Base-by-base conservation (phyloP, 805 yeast species). In the Suhomyces sp. region DNA sequence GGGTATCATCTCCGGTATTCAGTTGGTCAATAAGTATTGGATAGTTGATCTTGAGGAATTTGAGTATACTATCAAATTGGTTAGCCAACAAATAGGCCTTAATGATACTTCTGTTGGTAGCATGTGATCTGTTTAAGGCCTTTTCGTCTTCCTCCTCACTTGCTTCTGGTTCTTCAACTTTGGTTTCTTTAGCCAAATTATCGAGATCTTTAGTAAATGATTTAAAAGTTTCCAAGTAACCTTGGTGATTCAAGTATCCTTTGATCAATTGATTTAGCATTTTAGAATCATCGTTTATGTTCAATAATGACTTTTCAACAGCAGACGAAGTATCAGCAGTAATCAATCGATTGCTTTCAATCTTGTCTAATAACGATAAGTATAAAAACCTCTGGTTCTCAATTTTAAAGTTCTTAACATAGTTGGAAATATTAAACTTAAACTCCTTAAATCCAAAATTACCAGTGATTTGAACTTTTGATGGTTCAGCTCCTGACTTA, bases 401-500 rank as follows among this genome's bases (percentile, higher is more conserved):
- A 3, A 22, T 25, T 44, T 78, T 80, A 58, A 72, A 67, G 9
- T 57, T 57, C 17, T 63, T 56, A 24, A 77, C 70, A 52, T 79
- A 79, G 25, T 70, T 67, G 26, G 68, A 65, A 39, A 83, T 78
- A 51, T 83, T 83, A 49, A 74, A 83, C 34, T 65, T 60, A 53
- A 83, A 83, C 33, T 74, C 79, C 35, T 66, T 57, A 35, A 64
- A 58, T 2, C 82, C 82, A 32, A 82, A 78, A 47, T 83, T 81
- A 3, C 82, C 69, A 8, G 51, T 51, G 4, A 80, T 58, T 18
- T 40, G 40, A 4, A 53, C 38, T 19, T 40, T 47, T 4, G 56
- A 42, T 1, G 48, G 23, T 3, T 37, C 41, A 14, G 20, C 18
- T 1, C 36, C 42, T 5, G 28, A 13, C 2, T 21, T 27, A 2